Base-by-base conservation (phyloP, 352 stramenopile genomes). In the Plasmopara viticola region DNA sequence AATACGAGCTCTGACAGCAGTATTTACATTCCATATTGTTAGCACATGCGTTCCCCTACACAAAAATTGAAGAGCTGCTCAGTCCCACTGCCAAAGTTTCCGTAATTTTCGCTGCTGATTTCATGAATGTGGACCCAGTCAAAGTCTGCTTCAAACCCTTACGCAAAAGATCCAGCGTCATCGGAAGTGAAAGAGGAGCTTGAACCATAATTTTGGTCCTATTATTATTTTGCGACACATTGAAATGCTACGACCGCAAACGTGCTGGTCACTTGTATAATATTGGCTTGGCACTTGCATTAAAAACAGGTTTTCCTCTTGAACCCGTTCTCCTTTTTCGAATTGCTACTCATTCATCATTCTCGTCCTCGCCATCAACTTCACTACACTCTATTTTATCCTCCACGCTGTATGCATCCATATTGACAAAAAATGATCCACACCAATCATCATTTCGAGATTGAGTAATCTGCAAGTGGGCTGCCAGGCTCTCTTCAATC, bases 1-100 rank as follows among this genome's bases (percentile, higher is more conserved):
- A 57, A 75, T 84, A 60, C 48, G 31, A 25, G 20, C 20, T 25
- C 20, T 25, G 20, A 1, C 20, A 25, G 20, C 20, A 25, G 20
- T 25, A 25, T 25, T 38, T 38, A 9, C 9, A 9, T 14, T 38
- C 33, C 33, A 38, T 38, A 14, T 38, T 38, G 2, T n/a, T 15
- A 34, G 30, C 30, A 9, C 9, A 9, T 34, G 30, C 30, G 9
- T 33, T 43, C 30, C 56, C 8, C 14, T 44, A 25, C 35, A 85
- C n/a, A 58, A 93, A 79, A 58, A 86, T 86, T 9, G 86, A 86
- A 38, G 86, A 97, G 46, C 60, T 95, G 25, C 87, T 85, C 31
- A 92, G 87, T 50, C 70, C 95, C 9, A 75, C 78, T 0, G 85
- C 86, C 6, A 79, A 95, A 58, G 84, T 80, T 15, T 57, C 68